phyloP scores from a whole-genome alignment of 2,329 filamentous ascomycete species.

The Trichoderma sp. region DNA sequence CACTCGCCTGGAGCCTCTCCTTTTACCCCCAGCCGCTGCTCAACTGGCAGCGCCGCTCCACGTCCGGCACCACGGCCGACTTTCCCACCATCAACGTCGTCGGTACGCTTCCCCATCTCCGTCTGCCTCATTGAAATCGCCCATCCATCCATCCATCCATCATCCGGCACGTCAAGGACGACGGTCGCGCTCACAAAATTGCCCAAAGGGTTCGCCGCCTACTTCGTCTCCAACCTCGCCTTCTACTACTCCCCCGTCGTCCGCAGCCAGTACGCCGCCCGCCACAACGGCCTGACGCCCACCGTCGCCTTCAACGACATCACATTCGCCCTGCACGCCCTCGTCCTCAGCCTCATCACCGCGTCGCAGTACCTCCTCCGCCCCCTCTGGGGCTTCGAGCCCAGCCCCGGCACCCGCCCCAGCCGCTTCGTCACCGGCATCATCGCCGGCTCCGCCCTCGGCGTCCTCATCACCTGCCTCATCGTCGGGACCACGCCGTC shows the following conservation, averaged over 20 bases:
- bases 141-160: not conserved
- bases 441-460: constrained; percentile 67
- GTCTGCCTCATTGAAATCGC: not conserved
- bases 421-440: constrained; percentile 68
- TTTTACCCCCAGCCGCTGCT: constrained; percentile 91
- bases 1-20: constrained; percentile 76
- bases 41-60: constrained; percentile 76
- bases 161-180: too few species aligned
- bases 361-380: constrained; percentile 76
- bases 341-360: constrained; percentile 70
- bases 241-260: constrained; percentile 81
- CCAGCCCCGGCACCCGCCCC: constrained; percentile 57
- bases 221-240: constrained; percentile 71
- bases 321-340: constrained; percentile 80
- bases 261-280: constrained; percentile 77
- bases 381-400: constrained; percentile 73
- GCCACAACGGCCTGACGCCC: constrained; percentile 74
- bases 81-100: constrained; percentile 76
- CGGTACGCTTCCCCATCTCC: constrained; percentile 45
- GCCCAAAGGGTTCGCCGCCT: constrained; percentile 67
- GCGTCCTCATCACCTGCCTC: constrained; percentile 55
- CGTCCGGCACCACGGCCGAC: constrained; percentile 82
- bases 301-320: constrained; percentile 91
- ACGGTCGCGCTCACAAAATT: not conserved
- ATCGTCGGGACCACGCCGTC: constrained; percentile 47